Conservation (phyloP, 306 rosid genomes). For the Rosa lucieae region DNA sequence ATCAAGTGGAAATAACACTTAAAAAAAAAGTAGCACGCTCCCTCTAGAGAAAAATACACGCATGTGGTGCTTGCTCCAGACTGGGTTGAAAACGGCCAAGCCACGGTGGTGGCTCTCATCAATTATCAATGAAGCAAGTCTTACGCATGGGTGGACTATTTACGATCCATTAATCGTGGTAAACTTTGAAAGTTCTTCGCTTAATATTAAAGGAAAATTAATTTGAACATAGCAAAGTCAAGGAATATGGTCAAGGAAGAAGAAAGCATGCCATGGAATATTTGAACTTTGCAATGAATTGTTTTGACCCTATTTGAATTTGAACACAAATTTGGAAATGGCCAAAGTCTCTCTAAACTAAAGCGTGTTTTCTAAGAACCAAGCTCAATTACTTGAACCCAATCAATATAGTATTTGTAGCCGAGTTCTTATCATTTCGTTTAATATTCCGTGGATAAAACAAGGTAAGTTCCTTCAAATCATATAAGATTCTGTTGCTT, state of each 20-base stretch:
- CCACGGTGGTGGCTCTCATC: background rate
- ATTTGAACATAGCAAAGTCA: background rate
- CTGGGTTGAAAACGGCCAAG: background rate
- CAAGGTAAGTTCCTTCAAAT: background rate
- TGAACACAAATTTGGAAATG: conserved; percentile 9
- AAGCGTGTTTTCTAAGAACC: conserved; percentile 2
- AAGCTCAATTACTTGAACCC: background rate
- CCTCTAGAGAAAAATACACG: background rate
- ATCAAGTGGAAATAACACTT: background rate
- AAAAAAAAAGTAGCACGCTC: background rate
- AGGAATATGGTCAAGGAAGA: conserved; percentile 2
- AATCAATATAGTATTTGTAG: background rate
- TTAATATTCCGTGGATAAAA: background rate
- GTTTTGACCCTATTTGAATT: background rate
- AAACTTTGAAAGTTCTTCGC: background rate
- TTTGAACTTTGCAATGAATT: background rate
- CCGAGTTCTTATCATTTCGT: background rate
- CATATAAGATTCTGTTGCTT: background rate
- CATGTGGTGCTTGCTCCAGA: background rate
- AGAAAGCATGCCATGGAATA: background rate
- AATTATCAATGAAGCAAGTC: background rate
- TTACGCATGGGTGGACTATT: background rate
- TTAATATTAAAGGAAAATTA: background rate
- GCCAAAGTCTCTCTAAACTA: conserved; percentile 10
- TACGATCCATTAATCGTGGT: background rate